Evolutionary conservation across 2,329 filamentous ascomycete genomes (phyloP).

Genomic region (Xylaria sp.): DNA sequence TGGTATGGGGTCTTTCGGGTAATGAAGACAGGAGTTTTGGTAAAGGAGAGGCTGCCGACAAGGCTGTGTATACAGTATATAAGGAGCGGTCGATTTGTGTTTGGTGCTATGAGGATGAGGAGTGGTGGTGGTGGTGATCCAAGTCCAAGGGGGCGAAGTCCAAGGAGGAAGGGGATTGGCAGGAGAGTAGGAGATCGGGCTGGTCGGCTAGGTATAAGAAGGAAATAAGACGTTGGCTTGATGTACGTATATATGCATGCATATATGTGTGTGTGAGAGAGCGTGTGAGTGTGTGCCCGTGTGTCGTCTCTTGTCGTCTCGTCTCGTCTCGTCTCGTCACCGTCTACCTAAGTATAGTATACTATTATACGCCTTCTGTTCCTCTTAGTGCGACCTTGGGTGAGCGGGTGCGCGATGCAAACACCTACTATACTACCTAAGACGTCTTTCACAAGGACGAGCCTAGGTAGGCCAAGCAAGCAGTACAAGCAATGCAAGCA

Average conservation of each 20-base stretch:
- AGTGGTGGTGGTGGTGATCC: not conserved
- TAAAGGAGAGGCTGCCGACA: constrained; percentile 29
- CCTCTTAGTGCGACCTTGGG: constrained; percentile 10
- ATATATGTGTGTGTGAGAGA: not conserved
- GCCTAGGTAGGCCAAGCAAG: not conserved
- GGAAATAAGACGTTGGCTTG: constrained; percentile 1
- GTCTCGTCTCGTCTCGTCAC: constrained; percentile 13
- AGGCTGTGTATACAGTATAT: constrained; percentile 16
- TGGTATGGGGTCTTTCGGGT: not conserved
- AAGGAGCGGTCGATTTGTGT: constrained; percentile 17
- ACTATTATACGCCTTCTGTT: constrained; percentile 3
- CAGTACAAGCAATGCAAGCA: not conserved
- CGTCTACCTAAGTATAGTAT: not conserved
- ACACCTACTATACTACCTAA: not conserved
- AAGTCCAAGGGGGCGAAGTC: not conserved
- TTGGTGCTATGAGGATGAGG: not conserved
- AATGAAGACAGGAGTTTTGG: constrained; percentile 1
- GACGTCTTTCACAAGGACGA: constrained; percentile 1
- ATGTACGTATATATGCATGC: constrained; percentile 3
- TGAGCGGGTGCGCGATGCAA: constrained; percentile 3
- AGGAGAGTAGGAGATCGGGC: constrained; percentile 3
- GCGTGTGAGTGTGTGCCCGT: constrained; percentile 2
- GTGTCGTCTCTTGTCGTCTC: constrained; percentile 8
- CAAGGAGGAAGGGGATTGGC: constrained; percentile 19
- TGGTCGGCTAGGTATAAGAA: constrained; percentile 14